Evolutionary conservation across 768 basidiomycete species (phyloP).

Genomic region (Tulasnella sp.): DNA sequence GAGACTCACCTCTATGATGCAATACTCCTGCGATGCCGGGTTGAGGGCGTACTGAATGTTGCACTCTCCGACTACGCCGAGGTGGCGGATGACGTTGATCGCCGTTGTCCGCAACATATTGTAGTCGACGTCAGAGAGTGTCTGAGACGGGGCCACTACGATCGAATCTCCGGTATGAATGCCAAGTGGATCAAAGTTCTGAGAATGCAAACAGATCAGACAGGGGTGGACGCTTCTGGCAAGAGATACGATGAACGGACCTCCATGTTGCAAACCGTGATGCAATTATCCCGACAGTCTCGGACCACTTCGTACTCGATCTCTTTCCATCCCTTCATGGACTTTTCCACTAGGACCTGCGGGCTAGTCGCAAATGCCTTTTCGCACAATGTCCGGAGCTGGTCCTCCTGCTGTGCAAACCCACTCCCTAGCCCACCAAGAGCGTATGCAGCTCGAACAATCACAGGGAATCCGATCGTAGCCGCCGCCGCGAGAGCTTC

Average conservation of each 20-base stretch:
- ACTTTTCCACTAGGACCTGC: constrained; percentile 97
- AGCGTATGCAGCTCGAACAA: constrained; percentile 93
- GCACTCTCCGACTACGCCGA: constrained; percentile 96
- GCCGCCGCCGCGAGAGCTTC: constrained; percentile 77
- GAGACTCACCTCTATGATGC: constrained; percentile 77
- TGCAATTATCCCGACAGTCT: constrained; percentile 96
- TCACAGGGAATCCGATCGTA: constrained; percentile 87
- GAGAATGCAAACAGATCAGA: constrained; percentile 2
- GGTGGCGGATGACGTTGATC: constrained; percentile 96
- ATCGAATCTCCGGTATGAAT: constrained; percentile 99
- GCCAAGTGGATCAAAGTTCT: constrained; percentile 99
- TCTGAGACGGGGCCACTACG: constrained; percentile 95
- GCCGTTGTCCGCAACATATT: constrained; percentile 98
- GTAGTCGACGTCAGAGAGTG: constrained; percentile 97
- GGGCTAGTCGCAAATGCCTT: constrained; percentile 98
- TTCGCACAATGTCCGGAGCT: constrained; percentile 75
- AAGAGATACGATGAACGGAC: constrained; percentile 35
- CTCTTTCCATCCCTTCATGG: constrained; percentile 99
- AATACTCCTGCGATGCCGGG: constrained; percentile 89
- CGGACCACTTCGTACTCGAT: constrained; percentile 99
- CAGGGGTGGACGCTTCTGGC: not conserved
- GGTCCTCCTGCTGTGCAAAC: constrained; percentile 89
- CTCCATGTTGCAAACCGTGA: constrained; percentile 99
- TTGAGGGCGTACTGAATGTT: constrained; percentile 99
- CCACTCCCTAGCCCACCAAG: constrained; percentile 92